A percentile compares a stretch with the other conserved stretches of the same genome.
phyloP scores from a whole-genome alignment of 2,329 filamentous ascomycete species.

The Penicillium sp. region DNA sequence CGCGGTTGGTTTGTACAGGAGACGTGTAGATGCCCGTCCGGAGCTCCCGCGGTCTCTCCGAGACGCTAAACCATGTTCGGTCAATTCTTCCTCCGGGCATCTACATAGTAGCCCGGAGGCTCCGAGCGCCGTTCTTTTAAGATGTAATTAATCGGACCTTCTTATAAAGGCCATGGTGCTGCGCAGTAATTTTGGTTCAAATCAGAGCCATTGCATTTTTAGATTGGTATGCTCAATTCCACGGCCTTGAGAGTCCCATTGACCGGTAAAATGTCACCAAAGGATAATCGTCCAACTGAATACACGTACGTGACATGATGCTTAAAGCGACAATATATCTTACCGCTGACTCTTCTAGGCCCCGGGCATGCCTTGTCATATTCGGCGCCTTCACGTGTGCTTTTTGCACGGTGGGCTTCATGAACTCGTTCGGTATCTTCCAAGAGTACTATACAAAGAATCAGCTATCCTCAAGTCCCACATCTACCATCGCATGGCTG shows the following conservation, averaged over 20 bases:
- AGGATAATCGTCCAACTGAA: conserved; percentile 11
- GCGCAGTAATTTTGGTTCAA: neutral
- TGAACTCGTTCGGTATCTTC: conserved; percentile 34
- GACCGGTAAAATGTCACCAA: neutral
- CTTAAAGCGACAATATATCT: neutral
- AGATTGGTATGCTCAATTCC: neutral
- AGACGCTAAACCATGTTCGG: neutral
- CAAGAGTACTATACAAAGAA: conserved; percentile 26
- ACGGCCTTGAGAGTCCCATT: neutral
- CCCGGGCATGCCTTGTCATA: conserved; percentile 23
- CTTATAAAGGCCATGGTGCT: neutral
- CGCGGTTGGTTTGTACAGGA: neutral
- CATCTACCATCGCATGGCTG: conserved; percentile 30
- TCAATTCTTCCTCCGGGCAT: neutral
- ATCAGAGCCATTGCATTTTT: neutral
- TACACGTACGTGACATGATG: conserved; percentile 18
- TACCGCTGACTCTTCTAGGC: conserved; percentile 9
- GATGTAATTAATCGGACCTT: neutral
- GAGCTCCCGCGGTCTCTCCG: conserved; percentile 24
- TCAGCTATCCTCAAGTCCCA: conserved; percentile 20
- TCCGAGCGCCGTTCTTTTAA: conserved; percentile 1
- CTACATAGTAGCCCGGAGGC: conserved; percentile 5
- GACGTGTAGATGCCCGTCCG: conserved; percentile 1
- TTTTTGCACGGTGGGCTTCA: conserved; percentile 34
- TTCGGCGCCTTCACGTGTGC: conserved; percentile 24